phyloP scores from a whole-genome alignment of 805 yeast genomes.

The Candida golubevii region DNA sequence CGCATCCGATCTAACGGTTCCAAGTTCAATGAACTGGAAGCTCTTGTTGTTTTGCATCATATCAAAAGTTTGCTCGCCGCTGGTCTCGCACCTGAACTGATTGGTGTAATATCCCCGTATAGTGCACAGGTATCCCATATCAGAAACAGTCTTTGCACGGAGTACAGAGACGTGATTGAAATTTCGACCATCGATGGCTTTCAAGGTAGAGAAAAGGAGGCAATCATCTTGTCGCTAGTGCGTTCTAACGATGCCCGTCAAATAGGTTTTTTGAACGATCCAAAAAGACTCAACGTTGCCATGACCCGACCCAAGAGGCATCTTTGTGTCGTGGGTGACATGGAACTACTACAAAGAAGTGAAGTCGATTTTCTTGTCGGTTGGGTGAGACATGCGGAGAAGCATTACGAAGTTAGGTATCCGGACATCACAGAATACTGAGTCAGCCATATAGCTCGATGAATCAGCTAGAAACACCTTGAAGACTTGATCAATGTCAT shows the following conservation, averaged over 20 bases:
- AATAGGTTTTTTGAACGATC: slow-evolving; percentile 80
- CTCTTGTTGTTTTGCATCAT: slow-evolving; percentile 55
- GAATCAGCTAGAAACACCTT: too few species aligned
- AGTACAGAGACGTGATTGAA: slow-evolving; percentile 47
- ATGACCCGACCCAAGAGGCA: slow-evolving; percentile 88
- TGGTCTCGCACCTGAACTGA: slow-evolving; percentile 52
- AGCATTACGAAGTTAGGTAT: slow-evolving; percentile 61
- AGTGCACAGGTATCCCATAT: slow-evolving; percentile 75
- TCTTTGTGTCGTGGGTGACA: slow-evolving; percentile 80
- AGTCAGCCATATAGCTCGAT: too few species aligned
- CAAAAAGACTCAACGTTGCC: slow-evolving; percentile 84
- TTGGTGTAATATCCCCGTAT: slow-evolving; percentile 90
- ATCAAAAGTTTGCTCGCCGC: slow-evolving; percentile 44
- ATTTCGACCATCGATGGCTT: slow-evolving; percentile 93
- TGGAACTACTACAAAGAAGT: slow-evolving; percentile 56
- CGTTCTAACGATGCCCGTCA: slow-evolving; percentile 68
- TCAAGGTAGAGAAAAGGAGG: slow-evolving; percentile 94
- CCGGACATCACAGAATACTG: slow-evolving; percentile 32
- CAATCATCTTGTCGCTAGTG: slow-evolving; percentile 73
- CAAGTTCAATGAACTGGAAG: slow-evolving; percentile 76
- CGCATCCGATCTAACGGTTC: slow-evolving; percentile 36
- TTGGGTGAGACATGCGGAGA: slow-evolving; percentile 73
- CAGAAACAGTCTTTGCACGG: slow-evolving; percentile 30
- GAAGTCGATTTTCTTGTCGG: slow-evolving; percentile 46
- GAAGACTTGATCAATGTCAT: too few species aligned